Evolutionary conservation across 2,329 filamentous ascomycete species (phyloP).

Genomic region (Paecilomyces fulvus): DNA sequence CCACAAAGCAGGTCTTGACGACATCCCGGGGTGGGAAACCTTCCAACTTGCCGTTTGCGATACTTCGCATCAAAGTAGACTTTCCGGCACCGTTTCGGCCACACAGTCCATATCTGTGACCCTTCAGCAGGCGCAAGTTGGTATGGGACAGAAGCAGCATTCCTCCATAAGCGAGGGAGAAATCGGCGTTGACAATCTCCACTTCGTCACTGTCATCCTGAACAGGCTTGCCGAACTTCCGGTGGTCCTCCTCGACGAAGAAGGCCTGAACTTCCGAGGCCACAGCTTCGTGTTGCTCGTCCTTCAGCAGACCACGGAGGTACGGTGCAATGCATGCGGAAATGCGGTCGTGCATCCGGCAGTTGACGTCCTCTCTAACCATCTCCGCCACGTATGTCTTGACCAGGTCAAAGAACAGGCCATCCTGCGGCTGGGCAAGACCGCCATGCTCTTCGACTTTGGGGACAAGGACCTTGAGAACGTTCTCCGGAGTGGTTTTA

Average conservation of each 20-base stretch:
- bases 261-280: constrained; percentile 66
- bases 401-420: constrained; percentile 54
- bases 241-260: constrained; percentile 76
- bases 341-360: constrained; percentile 69
- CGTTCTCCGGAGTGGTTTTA: constrained; percentile 60
- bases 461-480: constrained; percentile 63
- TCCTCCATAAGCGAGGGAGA: constrained; percentile 94
- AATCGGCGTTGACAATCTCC: constrained; percentile 96
- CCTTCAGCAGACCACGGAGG: constrained; percentile 59
- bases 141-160: constrained; percentile 96
- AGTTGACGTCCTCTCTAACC: constrained; percentile 81
- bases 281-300: constrained; percentile 55
- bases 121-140: constrained; percentile 87
- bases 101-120: constrained; percentile 93
- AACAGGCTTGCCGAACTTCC: constrained; percentile 74
- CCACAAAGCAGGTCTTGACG: constrained; percentile 92
- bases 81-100: constrained; percentile 96
- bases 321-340: constrained; percentile 63
- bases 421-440: constrained; percentile 53
- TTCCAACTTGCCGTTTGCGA: constrained; percentile 90
- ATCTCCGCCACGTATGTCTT: constrained; percentile 72
- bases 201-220: constrained; percentile 86
- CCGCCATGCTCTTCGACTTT: constrained; percentile 65
- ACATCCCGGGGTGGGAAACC: constrained; percentile 90
- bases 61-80: constrained; percentile 97